Evolutionary conservation across 768 basidiomycete species (phyloP), one percentile per base, ranked within the genome.

Genomic region (Thelephora ganbajun): DNA sequence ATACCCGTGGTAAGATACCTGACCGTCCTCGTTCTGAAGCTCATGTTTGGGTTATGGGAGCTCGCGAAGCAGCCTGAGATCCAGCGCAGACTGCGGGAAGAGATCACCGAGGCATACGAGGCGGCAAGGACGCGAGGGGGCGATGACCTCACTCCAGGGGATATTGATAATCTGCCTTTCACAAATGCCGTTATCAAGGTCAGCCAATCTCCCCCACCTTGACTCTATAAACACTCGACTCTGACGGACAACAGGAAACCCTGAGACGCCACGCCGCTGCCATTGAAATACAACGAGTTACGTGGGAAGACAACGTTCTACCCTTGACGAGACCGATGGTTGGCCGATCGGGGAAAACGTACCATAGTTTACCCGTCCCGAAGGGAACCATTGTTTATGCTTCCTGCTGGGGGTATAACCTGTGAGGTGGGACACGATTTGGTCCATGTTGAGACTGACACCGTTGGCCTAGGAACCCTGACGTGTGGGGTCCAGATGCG

Each of bases 161-260:
- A 63, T 43, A 52, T 66, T 14, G 62, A 66, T 53, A 64, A 60
- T 41, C 57, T 71, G 44, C 60, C 61, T 23, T 68, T 60, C 53
- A 58, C 69, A 26, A 68, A 71, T 50, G 70, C 70, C 16, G 64
- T 70, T 43, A 57, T 65, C 36, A 66, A 65, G 54, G 70, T 70
- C 59, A 63, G 61, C 62, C 63, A 50, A 45, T 9, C 39, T 41
- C 14, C 12, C 14, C 22, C 36, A 19, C 14, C 14, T 41, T 7
- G 9, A 41, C 12, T 41, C 5, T 41, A 16, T 9, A 41, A 41
- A 14, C 19, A 14, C 19, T 36, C 11, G 18, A 41, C 39, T 14
- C 39, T 22, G 26, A 30, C 26, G 26, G 4, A 9, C 9, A 30
- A 30, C 14, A 41, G 39, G 39, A 41, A 41, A 41, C 14, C 33